Percentiles rank a stretch among this genome's conserved stretches.
Evolutionary conservation across 805 yeast species (phyloP).

Genomic region (Lipomyces yamadae): DNA sequence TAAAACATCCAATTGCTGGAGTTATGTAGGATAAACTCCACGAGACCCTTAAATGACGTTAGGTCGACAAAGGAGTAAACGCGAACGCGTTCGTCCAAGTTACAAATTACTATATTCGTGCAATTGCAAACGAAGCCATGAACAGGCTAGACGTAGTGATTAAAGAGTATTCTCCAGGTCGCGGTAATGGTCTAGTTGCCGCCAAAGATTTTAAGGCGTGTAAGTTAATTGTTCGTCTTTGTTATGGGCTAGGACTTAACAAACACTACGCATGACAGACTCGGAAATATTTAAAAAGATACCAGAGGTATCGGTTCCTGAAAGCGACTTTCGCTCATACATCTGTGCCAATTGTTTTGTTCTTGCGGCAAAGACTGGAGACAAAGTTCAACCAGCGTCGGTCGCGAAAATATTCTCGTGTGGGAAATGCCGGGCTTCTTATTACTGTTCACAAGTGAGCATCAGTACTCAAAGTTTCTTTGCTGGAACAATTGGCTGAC

Average conservation of each 20-base stretch:
- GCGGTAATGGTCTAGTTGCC: conserved; percentile 19
- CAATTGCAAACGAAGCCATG: not conserved
- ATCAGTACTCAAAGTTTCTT: no score
- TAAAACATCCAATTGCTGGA: no score
- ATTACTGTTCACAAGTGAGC: conserved; percentile 25
- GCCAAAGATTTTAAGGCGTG: not conserved
- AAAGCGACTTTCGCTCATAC: conserved; percentile 1
- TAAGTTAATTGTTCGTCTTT: not conserved
- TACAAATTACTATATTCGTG: no score
- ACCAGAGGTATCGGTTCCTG: conserved; percentile 16
- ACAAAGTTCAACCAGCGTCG: conserved; percentile 8
- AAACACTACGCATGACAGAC: not conserved
- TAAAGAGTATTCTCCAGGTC: not conserved
- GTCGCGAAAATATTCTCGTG: conserved; percentile 14
- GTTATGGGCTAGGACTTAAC: not conserved
- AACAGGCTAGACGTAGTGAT: not conserved
- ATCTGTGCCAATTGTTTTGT: conserved; percentile 23
- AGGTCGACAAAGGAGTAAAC: no score
- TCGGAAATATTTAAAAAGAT: not conserved
- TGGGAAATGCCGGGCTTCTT: conserved; percentile 14
- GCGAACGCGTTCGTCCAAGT: no score
- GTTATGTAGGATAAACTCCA: no score
- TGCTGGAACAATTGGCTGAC: not conserved
- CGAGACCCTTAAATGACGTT: no score
- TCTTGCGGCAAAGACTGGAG: conserved; percentile 7